phyloP scores from a whole-genome alignment of 305 asterid genomes.

The Fraxinus sp. region DNA sequence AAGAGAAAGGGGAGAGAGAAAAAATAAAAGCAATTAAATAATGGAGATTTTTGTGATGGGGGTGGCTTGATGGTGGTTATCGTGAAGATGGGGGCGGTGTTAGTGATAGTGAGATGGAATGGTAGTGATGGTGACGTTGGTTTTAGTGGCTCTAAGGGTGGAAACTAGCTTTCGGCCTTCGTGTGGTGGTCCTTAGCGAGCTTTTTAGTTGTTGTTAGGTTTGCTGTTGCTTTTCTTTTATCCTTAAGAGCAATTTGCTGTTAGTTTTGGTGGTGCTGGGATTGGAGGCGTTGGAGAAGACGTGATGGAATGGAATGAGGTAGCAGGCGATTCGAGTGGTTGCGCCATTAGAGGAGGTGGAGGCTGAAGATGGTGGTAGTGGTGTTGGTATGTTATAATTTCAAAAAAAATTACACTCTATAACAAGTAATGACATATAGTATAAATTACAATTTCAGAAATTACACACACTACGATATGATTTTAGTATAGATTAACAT shows the following conservation, averaged over 20 bases:
- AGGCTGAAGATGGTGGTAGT: neutral
- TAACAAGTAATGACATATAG: neutral
- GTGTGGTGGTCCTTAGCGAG: neutral
- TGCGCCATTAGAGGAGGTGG: neutral
- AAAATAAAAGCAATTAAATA: neutral
- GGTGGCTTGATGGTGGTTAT: neutral
- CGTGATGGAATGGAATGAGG: neutral
- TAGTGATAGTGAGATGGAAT: neutral
- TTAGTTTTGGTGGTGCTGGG: neutral
- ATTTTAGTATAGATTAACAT: neutral
- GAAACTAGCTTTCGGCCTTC: neutral
- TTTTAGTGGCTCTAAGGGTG: neutral
- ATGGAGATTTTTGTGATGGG: neutral
- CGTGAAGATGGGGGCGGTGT: neutral
- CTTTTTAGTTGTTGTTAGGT: neutral
- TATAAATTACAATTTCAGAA: neutral
- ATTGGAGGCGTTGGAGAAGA: neutral
- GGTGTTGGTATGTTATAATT: neutral
- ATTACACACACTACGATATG: neutral
- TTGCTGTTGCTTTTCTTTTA: neutral
- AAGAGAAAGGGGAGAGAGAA: neutral
- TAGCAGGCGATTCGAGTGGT: neutral
- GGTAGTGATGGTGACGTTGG: neutral
- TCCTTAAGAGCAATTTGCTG: too few species aligned
- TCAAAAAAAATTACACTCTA: neutral